Percentiles rank a stretch among this genome's conserved stretches.
These are phyloP conservation scores for Trametes maxima DNA, from an alignment of 768 basidiomycete genomes.

Conservation along the genomic window DNA sequence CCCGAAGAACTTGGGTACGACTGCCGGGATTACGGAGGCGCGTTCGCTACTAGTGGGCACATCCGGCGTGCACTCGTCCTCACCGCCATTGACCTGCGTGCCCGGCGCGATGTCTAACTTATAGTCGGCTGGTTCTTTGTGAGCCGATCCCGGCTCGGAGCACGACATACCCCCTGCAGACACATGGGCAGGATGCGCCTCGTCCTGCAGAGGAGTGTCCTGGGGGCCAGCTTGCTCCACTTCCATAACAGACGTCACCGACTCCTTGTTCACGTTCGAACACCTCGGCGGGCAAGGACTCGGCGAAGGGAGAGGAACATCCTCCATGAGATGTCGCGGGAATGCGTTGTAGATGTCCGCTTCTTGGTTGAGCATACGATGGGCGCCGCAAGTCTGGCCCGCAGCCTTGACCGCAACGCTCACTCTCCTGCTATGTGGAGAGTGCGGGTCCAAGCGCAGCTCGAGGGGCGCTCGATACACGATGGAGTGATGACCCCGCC, in stretches of 20 bases:
- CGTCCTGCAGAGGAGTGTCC: too few relatives aligned
- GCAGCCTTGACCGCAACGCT: conserved; percentile 29
- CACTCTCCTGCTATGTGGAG: conserved; percentile 8
- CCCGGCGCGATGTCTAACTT: not conserved
- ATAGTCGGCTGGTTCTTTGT: too few relatives aligned
- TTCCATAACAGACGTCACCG: too few relatives aligned
- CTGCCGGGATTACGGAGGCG: conserved; percentile 14
- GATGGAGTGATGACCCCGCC: conserved; percentile 51
- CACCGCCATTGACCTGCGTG: not conserved
- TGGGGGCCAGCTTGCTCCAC: too few relatives aligned
- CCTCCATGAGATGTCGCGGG: conserved; percentile 47
- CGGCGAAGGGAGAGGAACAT: conserved; percentile 18
- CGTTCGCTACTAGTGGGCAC: not conserved
- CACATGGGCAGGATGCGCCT: too few relatives aligned
- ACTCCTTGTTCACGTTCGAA: too few relatives aligned
- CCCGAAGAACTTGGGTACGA: conserved; percentile 64
- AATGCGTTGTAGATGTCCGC: conserved; percentile 47
- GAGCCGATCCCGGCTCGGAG: too few relatives aligned
- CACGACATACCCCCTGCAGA: too few relatives aligned
- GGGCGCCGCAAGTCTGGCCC: not conserved
- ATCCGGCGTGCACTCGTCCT: not conserved
- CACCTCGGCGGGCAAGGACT: too few relatives aligned
- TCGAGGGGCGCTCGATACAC: conserved; percentile 53
- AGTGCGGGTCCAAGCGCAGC: conserved; percentile 37
- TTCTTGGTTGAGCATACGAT: conserved; percentile 34